Evolutionary conservation across 2,329 filamentous ascomycete species (phyloP).

Genomic region (Ascochyta viciae-villosae): DNA sequence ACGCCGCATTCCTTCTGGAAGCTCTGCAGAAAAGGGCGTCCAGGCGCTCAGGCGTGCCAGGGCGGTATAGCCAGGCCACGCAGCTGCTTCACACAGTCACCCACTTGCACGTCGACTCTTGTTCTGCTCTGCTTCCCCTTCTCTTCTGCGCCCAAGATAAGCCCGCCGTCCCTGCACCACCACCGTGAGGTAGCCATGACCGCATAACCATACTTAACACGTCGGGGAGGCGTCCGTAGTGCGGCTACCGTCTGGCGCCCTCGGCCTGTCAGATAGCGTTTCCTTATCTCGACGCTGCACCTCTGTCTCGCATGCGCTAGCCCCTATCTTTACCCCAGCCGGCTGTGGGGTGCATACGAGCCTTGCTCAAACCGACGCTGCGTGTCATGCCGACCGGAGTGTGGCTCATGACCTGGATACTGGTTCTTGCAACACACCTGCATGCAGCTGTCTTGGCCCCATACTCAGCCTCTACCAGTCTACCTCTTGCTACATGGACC

Average conservation of each 20-base stretch:
- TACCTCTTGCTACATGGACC: no score
- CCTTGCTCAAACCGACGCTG: slow-evolving; percentile 1
- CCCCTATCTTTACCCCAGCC: slow-evolving; percentile 10
- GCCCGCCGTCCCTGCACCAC: background rate
- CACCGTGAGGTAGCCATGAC: slow-evolving; percentile 10
- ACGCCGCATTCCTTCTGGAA: slow-evolving; percentile 18
- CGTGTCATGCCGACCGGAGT: background rate
- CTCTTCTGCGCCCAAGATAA: background rate
- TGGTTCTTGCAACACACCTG: background rate
- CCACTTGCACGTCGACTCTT: background rate
- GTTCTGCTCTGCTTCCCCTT: background rate
- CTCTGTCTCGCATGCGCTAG: slow-evolving; percentile 18
- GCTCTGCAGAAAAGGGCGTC: background rate
- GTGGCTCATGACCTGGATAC: slow-evolving; percentile 13
- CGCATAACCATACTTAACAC: no score
- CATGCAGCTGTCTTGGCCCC: slow-evolving; percentile 1
- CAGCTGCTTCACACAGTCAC: no score
- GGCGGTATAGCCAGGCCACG: slow-evolving; percentile 4
- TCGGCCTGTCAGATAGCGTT: slow-evolving; percentile 33
- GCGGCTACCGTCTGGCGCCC: slow-evolving; percentile 3
- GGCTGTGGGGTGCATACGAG: slow-evolving; percentile 30
- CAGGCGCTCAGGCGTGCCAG: background rate
- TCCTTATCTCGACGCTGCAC: slow-evolving; percentile 35
- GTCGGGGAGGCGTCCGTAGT: slow-evolving; percentile 10
- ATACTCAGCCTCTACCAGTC: no score